Evolutionary conservation across 2,329 filamentous ascomycete species (phyloP).

Genomic region (Lecanoromycetidae sp.): DNA sequence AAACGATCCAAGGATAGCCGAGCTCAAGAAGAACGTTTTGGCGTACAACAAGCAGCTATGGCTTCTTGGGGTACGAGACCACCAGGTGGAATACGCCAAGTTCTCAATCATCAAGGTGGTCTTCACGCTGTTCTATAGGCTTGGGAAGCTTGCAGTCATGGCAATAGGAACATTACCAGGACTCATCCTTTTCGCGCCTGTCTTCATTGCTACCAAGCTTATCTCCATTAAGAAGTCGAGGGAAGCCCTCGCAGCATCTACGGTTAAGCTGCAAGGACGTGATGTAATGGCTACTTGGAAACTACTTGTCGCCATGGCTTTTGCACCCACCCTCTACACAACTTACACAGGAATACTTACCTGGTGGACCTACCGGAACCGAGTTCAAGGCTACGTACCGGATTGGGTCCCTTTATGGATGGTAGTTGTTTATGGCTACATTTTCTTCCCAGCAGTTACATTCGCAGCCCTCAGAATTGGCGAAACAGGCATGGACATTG

Average conservation of each 20-base stretch:
- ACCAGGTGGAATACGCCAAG: slow-evolving; percentile 85
- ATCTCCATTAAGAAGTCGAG: slow-evolving; percentile 73
- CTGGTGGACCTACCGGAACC: slow-evolving; percentile 67
- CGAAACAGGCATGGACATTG: slow-evolving; percentile 96
- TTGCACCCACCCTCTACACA: slow-evolving; percentile 71
- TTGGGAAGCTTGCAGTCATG: slow-evolving; percentile 64
- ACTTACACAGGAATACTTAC: slow-evolving; percentile 66
- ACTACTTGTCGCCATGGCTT: slow-evolving; percentile 70
- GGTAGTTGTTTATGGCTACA: slow-evolving; percentile 60
- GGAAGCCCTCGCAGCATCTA: slow-evolving; percentile 71
- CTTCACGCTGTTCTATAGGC: slow-evolving; percentile 64
- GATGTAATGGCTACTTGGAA: slow-evolving; percentile 96
- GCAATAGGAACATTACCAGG: slow-evolving; percentile 75
- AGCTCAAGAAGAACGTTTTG: slow-evolving; percentile 61
- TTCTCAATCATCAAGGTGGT: slow-evolving; percentile 68
- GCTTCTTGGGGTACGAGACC: slow-evolving; percentile 77
- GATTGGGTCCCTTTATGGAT: slow-evolving; percentile 67
- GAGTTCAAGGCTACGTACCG: slow-evolving; percentile 71
- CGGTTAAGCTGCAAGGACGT: slow-evolving; percentile 75
- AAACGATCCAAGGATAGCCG: slow-evolving; percentile 70
- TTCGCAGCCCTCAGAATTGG: slow-evolving; percentile 90
- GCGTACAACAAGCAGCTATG: slow-evolving; percentile 79
- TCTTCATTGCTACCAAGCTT: slow-evolving; percentile 72
- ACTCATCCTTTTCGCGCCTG: slow-evolving; percentile 72
- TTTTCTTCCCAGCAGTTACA: slow-evolving; percentile 75